Base-by-base conservation (phyloP, 352 stramenopile species). In the Pythium myriotylum region DNA sequence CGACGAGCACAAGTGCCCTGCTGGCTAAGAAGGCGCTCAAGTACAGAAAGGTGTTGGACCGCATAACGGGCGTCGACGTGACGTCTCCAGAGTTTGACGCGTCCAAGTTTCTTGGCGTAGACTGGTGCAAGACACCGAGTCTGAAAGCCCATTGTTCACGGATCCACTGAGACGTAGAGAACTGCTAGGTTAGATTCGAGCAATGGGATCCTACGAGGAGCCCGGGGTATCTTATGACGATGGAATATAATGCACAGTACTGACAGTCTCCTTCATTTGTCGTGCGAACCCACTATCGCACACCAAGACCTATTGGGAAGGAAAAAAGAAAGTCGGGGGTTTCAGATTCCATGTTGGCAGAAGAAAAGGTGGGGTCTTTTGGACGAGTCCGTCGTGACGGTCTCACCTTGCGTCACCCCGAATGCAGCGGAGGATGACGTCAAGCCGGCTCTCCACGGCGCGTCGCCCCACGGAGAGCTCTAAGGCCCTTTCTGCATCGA, bases 91-190 rank as follows among this genome's bases (percentile, higher is more conserved):
- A 65, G 35, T 81, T 86, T 56, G 68, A 84, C 64, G 77, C 76
- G 37, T 80, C 72, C 27, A 69, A 79, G 59, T 80, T 86, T 40
- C 57, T 86, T 24, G 77, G 77, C 24, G 65, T 84, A 24, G 67
- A 78, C 49, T 84, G 77, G 77, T 56, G 49, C 49, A 56, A 56
- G 49, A 56, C 49, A 19, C 32, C 22, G 17, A 56, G 33, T 20
- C 49, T 56, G 6, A 46, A 56, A 13, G 49, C 29, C 17, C 49
- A 56, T 20, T 56, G 49, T 13, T 14, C 49, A 35, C 49, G 33
- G 9, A 33, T 24, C 22, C 43, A 51, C 23, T 51, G 26, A 51
- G 5, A 17, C 14, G 8, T 20, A 20, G 27, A 53, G n/a, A n/a
- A n/a, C n/a, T n/a, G n/a, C n/a, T n/a, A n/a, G n/a, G n/a, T n/a